These are phyloP conservation scores for Paramarasmius palmivorus DNA, from an alignment of 1,284 basidiomycete species.

Conservation along the genomic window DNA sequence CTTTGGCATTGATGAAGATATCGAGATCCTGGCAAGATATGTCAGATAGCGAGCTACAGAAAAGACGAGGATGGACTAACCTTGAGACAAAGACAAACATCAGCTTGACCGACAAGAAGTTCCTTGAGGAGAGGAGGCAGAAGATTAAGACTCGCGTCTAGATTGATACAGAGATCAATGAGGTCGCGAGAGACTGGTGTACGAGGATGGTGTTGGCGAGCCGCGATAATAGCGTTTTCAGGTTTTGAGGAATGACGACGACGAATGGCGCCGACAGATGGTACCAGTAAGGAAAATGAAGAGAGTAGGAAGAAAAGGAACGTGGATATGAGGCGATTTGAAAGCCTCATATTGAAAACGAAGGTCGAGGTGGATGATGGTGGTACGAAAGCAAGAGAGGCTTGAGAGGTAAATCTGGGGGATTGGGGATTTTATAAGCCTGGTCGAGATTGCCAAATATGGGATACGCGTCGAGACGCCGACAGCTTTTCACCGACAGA, in stretches of 20 bases:
- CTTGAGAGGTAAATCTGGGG: not conserved
- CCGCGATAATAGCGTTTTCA: constrained; percentile 22
- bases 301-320: constrained; percentile 30
- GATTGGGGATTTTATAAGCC: constrained; percentile 1
- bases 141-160: constrained; percentile 28
- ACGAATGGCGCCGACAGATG: constrained; percentile 23
- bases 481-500: too few relatives aligned
- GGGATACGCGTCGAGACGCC: not conserved
- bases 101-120: constrained; percentile 24
- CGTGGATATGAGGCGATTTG: constrained; percentile 33
- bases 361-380: constrained; percentile 2
- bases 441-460: not conserved
- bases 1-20: constrained; percentile 35
- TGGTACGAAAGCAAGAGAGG: not conserved
- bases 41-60: not conserved
- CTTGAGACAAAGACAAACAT: constrained; percentile 33
- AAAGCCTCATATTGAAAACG: constrained; percentile 9
- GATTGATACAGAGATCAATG: constrained; percentile 34
- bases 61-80: constrained; percentile 15
- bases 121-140: constrained; percentile 19
- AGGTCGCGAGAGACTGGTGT: constrained; percentile 27
- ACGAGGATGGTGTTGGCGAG: constrained; percentile 25
- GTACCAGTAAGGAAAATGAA: constrained; percentile 19
- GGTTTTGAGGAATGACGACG: constrained; percentile 22
- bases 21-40: constrained; percentile 32